Percentiles rank a stretch among this genome's conserved stretches.
These are phyloP conservation scores for Kitagawia praeruptora DNA, from an alignment of 129 eudicot species.

Conservation along the genomic window DNA sequence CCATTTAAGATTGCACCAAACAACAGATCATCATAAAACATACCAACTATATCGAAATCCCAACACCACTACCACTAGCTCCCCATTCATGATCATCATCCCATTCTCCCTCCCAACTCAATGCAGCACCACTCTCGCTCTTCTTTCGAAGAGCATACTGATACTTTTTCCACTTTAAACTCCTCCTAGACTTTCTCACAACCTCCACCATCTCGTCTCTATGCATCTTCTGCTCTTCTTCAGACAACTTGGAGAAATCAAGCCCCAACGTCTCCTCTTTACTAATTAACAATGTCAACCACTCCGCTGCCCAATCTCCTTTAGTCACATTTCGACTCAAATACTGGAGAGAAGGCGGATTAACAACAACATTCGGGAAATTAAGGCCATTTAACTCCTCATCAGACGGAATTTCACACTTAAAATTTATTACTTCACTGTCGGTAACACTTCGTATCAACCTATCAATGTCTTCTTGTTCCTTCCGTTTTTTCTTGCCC, in stretches of 20 bases:
- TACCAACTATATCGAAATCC: too few species aligned
- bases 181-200: not conserved
- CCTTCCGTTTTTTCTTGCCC: too few species aligned
- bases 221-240: not conserved
- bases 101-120: not conserved
- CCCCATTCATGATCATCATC: too few species aligned
- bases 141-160: not conserved
- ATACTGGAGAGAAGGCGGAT: not conserved
- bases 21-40: too few species aligned
- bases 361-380: not conserved
- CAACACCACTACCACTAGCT: too few species aligned
- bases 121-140: not conserved
- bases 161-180: not conserved
- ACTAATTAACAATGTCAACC: not conserved
- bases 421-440: too few species aligned
- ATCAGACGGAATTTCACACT: too few species aligned
- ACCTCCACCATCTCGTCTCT: not conserved
- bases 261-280: not conserved
- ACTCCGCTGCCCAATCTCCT: not conserved
- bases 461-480: too few species aligned
- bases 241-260: not conserved
- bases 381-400: too few species aligned
- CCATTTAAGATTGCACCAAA: conserved; percentile 90
- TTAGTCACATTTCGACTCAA: not conserved
- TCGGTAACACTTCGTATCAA: too few species aligned